These are phyloP conservation scores for Fragosphaeria purpurea DNA, from an alignment of 2,329 filamentous ascomycete species.

Conservation along the genomic window DNA sequence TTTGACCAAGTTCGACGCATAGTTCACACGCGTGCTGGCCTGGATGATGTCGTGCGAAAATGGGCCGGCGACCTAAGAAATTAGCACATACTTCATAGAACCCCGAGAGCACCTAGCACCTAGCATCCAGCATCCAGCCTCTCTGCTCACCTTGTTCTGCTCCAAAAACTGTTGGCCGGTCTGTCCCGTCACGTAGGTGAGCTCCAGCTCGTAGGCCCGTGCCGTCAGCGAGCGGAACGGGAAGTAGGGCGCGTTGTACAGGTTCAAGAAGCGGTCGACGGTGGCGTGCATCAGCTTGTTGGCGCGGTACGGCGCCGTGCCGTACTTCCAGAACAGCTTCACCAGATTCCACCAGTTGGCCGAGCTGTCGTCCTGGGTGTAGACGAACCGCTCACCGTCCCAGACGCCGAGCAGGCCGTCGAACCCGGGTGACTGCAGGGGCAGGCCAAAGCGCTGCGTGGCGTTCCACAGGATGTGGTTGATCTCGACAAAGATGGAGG, in stretches of 20 bases:
- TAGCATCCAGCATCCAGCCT: background rate
- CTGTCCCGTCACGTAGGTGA: slow-evolving; percentile 54
- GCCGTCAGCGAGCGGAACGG: slow-evolving; percentile 71
- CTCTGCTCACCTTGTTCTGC: slow-evolving; percentile 44
- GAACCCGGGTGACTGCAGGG: slow-evolving; percentile 35
- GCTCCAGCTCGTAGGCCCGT: slow-evolving; percentile 54
- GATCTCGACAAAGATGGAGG: slow-evolving; percentile 78
- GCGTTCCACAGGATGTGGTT: slow-evolving; percentile 77
- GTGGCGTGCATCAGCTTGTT: slow-evolving; percentile 61
- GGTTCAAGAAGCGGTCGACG: slow-evolving; percentile 61
- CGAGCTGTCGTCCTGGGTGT: slow-evolving; percentile 47
- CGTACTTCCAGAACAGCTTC: slow-evolving; percentile 79
- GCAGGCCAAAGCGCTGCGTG: slow-evolving; percentile 59
- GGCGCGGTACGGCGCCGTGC: slow-evolving; percentile 63
- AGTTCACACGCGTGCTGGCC: slow-evolving; percentile 86
- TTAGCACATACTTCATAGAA: too few relatives aligned
- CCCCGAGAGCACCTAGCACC: too few relatives aligned
- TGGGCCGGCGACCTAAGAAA: slow-evolving; percentile 43
- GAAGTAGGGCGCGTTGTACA: slow-evolving; percentile 76
- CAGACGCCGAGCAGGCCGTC: slow-evolving; percentile 64
- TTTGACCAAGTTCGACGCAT: slow-evolving; percentile 74
- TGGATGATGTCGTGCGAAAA: slow-evolving; percentile 81
- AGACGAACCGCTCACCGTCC: slow-evolving; percentile 70
- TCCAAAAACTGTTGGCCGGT: slow-evolving; percentile 67
- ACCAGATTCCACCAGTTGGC: slow-evolving; percentile 70